Conservation (phyloP, 495 filamentous ascomycete genomes). For the Hypoxylon crocopeplum region DNA sequence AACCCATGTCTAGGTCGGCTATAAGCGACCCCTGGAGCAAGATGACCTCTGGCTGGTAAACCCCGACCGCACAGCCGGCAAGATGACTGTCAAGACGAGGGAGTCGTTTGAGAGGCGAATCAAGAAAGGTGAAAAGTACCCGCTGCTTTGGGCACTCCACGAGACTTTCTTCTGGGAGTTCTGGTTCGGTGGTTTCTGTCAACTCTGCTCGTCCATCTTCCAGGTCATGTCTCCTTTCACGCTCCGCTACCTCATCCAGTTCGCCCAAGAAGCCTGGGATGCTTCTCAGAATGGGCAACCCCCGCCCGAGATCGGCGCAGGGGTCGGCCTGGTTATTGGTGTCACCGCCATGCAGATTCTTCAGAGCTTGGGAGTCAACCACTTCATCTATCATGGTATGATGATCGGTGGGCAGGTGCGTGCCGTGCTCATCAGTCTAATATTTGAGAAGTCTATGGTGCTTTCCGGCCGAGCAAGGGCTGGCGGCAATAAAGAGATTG, state of each 20-base stretch:
- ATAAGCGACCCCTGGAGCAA: constrained; percentile 80
- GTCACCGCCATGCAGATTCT: constrained; percentile 77
- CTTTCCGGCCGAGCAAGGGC: constrained; percentile 81
- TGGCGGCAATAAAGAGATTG: constrained; percentile 59
- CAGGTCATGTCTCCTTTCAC: constrained; percentile 78
- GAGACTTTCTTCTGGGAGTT: constrained; percentile 90
- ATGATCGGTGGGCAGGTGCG: constrained; percentile 79
- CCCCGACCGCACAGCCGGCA: constrained; percentile 73
- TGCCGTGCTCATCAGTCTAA: constrained; percentile 73
- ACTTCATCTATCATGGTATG: constrained; percentile 84
- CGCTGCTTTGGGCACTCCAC: constrained; percentile 80
- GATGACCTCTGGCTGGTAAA: constrained; percentile 91
- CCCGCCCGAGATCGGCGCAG: constrained; percentile 67
- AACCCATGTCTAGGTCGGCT: constrained; percentile 64
- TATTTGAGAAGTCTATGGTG: constrained; percentile 84
- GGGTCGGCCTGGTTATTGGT: constrained; percentile 77
- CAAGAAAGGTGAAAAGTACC: constrained; percentile 71
- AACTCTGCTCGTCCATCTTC: constrained; percentile 72
- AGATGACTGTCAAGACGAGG: constrained; percentile 67
- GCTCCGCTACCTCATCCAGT: constrained; percentile 77
- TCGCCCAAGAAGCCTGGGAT: constrained; percentile 77
- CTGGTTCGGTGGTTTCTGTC: constrained; percentile 78
- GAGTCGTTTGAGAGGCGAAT: constrained; percentile 71
- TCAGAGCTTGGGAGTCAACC: constrained; percentile 75
- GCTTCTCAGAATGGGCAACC: constrained; percentile 57